Evolutionary conservation across 176 grass and related monocot genomes (phyloP), one percentile per base, ranked within the genome.

Genomic region (Musa acuminata): DNA sequence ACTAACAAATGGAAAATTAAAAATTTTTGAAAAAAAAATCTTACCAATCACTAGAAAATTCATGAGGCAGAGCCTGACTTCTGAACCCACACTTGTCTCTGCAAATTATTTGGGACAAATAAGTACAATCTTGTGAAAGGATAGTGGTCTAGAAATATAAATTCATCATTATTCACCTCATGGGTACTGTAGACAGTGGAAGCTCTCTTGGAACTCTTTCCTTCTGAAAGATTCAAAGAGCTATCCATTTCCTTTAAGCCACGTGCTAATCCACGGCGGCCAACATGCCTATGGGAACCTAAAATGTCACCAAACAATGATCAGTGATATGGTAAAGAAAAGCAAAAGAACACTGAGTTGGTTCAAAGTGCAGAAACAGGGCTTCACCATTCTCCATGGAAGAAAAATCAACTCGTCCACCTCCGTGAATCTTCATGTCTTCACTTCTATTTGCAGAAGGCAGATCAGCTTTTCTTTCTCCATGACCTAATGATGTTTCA

Each of bases 41-140:
- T 52, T 86, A 96, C 89, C 76, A 22, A 82, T 62, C 54, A 75
- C 63, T 69, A 22, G 63, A 66, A 80, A 83, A 82, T 62, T 96
- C 76, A 96, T 9, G 93, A 88, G 1, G 83, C 93, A 11, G 85
- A 88, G 57, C 93, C 88, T 72, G 93, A 86, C 82, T 96, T 96
- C 84, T 96, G 93, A 86, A 96, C 90, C 90, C 93, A 92, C 63
- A 73, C 57, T 73, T 96, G 93, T 84, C 84, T 88, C 93, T 96
- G 90, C 83, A 81, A 1, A 84, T 17, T 22, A 8, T 21, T 69
- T 48, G 74, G 58, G 63, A 25, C 19, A n/a, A 11, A 8, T 66
- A 66, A 66, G 71, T 69, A 55, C 51, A 74, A n/a, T 52, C 55
- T 55, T 43, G 17, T 12, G 24, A 48, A 43, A 48, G 20, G 12